Conservation (phyloP, 306 rosid species). For the Quercus robur region DNA sequence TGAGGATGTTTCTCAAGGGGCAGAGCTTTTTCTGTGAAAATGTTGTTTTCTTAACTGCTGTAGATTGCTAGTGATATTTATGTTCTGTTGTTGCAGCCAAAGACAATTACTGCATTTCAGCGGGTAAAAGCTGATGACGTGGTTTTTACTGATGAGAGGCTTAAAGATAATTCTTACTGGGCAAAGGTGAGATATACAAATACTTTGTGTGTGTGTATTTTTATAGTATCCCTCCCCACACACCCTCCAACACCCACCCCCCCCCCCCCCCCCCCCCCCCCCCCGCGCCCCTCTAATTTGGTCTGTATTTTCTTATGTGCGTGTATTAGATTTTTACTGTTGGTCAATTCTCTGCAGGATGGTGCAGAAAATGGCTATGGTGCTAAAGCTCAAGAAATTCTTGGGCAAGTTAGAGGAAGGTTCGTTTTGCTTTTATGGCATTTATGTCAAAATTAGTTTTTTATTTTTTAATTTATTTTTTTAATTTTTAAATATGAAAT, state of each 20-base stretch:
- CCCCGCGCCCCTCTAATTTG: accelerated
- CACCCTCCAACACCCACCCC: too few relatives aligned
- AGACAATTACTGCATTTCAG: constrained; percentile 63
- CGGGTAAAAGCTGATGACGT: constrained; percentile 71
- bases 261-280: accelerated
- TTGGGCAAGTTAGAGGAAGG: constrained; percentile 96
- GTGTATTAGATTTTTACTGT: constrained; percentile 12
- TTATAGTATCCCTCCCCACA: too few relatives aligned
- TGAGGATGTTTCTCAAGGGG: not conserved
- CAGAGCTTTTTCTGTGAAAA: too few relatives aligned
- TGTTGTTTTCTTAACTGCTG: not conserved
- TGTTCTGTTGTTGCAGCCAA: constrained; percentile 53
- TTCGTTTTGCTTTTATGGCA: constrained; percentile 22
- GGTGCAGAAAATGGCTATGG: constrained; percentile 95
- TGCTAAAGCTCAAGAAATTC: constrained; percentile 94
- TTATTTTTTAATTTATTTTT: too few relatives aligned
- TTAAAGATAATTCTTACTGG: constrained; percentile 91
- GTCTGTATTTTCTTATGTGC: not conserved
- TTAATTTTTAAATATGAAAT: not conserved
- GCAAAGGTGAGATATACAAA: constrained; percentile 63
- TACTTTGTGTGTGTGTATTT: constrained; percentile 8
- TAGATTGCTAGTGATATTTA: constrained; percentile 6
- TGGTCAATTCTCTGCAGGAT: constrained; percentile 40
- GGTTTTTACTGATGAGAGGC: constrained; percentile 60
- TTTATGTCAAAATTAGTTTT: not conserved